Base-by-base conservation (phyloP, 371 early-diverging fungal species). In the Amoeboradix gromovi region DNA sequence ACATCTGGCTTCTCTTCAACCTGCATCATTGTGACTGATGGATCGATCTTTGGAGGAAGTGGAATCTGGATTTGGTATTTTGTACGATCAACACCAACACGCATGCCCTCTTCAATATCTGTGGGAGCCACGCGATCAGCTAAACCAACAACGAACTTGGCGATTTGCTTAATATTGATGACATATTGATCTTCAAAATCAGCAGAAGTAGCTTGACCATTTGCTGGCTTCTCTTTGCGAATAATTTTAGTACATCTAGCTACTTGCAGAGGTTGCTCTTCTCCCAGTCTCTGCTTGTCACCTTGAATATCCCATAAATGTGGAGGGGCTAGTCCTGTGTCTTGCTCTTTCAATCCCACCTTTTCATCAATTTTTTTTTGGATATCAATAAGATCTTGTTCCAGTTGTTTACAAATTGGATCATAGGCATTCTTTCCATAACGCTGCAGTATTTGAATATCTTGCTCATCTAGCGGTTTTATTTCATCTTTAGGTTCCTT, bases 1-100 rank as follows among this genome's bases (percentile, higher is more conserved):
- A 98, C 94, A 79, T 98, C 98, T 1, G 99, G 99, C 77, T 96
- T 98, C 77, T 98, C 98, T 78, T 99, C 99, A 71, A 99, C 97
- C 81, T 97, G 97, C 99, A 99, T 99, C 84, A 99, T 91, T 22
- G 99, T 98, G 28, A 99, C 98, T 27, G 95, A 87, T 31, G 99
- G 91, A 79, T 99, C 99, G 72, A 99, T 98, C 80, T 93, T 95
- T 76, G 97, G 94, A 67, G 99, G 98, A 31, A 99, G 81, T n/a
- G 98, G 96, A 72, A 96, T 87, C 74, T 95, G 93, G 70, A 99
- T 94, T 78, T 95, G 94, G 77, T 98, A 98, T 75, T 99, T 99
- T 74, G 85, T 87, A 71, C 98, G 90, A 79, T 98, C 99, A 30
- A 98, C 98, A 71, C 94, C 99, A 67, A 98, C 98, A 70, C 99